Evolutionary conservation across 108 stramenopile genomes (phyloP).

Genomic region (Nitzschia sp.): DNA sequence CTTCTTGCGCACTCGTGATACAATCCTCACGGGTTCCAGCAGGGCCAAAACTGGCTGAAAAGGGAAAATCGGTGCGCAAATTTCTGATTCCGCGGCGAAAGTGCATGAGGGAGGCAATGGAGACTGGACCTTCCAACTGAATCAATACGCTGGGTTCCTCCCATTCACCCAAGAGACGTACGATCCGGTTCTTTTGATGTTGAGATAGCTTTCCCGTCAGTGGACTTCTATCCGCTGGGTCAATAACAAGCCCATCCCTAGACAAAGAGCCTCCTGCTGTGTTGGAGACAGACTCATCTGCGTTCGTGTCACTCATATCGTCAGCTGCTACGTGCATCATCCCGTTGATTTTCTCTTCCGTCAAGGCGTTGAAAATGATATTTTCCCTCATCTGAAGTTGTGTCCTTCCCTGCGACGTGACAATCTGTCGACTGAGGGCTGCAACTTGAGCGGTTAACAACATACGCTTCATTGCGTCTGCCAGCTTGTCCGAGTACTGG

Average conservation of each 20-base stretch:
- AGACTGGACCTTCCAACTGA: not conserved
- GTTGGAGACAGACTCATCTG: not conserved
- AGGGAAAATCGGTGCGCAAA: slow-evolving; percentile 54
- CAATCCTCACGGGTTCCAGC: slow-evolving; percentile 54
- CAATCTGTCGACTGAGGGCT: not conserved
- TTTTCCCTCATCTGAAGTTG: not conserved
- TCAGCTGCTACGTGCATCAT: not conserved
- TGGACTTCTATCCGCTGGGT: not conserved
- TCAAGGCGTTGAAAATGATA: not conserved
- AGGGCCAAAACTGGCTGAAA: slow-evolving; percentile 58
- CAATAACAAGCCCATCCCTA: not conserved
- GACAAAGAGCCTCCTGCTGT: not conserved
- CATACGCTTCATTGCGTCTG: slow-evolving; percentile 61
- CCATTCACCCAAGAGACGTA: slow-evolving; percentile 13
- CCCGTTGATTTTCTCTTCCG: not conserved
- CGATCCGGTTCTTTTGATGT: not conserved
- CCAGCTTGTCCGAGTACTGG: slow-evolving; percentile 55
- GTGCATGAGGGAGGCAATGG: not conserved
- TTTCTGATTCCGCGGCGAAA: slow-evolving; percentile 18
- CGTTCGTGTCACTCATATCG: not conserved
- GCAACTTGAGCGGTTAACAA: slow-evolving; percentile 43
- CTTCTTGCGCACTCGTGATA: slow-evolving; percentile 52
- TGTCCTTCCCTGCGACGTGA: not conserved
- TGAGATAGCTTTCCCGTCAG: not conserved
- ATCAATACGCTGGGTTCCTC: slow-evolving; percentile 1